Evolutionary conservation across 176 grass and related monocot genomes (phyloP).

Genomic region (Stipa capillata): DNA sequence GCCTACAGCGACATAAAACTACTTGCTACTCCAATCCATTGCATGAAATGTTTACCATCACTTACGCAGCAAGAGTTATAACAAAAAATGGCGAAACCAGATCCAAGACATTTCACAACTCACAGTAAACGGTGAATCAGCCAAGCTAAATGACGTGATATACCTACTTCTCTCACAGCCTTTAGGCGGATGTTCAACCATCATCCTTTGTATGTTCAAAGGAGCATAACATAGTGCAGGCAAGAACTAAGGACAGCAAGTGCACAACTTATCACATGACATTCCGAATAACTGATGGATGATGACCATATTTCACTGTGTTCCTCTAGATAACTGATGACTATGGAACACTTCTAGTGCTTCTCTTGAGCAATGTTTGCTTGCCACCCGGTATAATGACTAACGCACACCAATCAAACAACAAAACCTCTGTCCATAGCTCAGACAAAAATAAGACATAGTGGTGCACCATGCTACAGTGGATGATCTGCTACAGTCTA

Average conservation of each 20-base stretch:
- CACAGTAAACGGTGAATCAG: neutral
- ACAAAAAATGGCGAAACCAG: neutral
- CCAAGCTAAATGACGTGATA: neutral
- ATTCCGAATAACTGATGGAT: neutral
- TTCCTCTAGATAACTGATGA: conserved; percentile 1
- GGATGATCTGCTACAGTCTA: neutral
- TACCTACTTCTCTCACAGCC: neutral
- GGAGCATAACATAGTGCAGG: neutral
- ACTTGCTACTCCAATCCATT: neutral
- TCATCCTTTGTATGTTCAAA: neutral
- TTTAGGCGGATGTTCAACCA: neutral
- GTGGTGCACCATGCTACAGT: neutral
- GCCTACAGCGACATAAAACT: neutral
- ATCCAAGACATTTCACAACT: neutral
- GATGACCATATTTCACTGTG: neutral
- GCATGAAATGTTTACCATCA: neutral
- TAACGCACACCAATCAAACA: neutral
- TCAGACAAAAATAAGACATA: neutral
- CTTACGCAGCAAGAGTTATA: neutral
- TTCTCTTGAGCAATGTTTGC: neutral
- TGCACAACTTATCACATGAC: neutral
- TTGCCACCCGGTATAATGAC: neutral
- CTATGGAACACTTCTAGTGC: neutral
- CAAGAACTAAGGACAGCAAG: neutral
- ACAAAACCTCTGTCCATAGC: neutral